phyloP scores from a whole-genome alignment of 2,329 filamentous ascomycete genomes.

The Pseudocercospora pini-densiflorae region DNA sequence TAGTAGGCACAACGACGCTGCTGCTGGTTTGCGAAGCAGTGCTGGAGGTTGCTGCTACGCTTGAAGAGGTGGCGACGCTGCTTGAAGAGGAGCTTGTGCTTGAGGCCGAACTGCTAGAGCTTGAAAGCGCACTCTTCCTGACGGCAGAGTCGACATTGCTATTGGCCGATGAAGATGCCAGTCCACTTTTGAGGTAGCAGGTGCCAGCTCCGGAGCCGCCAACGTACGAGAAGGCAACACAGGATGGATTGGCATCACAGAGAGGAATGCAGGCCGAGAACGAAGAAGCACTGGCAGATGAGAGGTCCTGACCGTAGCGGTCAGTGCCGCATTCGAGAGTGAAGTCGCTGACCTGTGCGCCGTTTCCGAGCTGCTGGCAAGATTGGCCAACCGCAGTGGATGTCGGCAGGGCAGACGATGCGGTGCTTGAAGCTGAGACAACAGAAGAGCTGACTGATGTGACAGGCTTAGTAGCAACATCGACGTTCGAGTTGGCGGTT shows the following conservation, averaged over 20 bases:
- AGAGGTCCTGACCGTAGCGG: conserved; percentile 32
- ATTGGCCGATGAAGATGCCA: neutral
- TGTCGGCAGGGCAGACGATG: neutral
- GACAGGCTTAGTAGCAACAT: conserved; percentile 8
- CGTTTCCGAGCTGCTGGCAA: conserved; percentile 6
- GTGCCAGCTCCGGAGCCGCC: neutral
- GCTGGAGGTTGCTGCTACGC: neutral
- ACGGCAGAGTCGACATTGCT: neutral
- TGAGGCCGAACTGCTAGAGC: neutral
- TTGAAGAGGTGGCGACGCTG: too few relatives aligned
- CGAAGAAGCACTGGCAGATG: conserved; percentile 11
- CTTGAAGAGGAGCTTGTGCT: neutral
- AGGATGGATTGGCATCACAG: neutral
- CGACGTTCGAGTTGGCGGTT: conserved; percentile 15
- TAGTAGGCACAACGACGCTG: too few relatives aligned
- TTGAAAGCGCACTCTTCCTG: neutral
- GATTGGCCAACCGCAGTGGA: neutral
- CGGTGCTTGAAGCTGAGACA: neutral
- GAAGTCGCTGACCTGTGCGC: conserved; percentile 8
- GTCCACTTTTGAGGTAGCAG: neutral
- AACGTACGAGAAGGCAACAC: neutral
- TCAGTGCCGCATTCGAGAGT: conserved; percentile 28
- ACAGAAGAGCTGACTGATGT: neutral
- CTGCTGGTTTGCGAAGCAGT: neutral
- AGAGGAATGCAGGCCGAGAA: conserved; percentile 32